Percentiles rank a stretch among this genome's conserved stretches.
Evolutionary conservation across 2,329 filamentous ascomycete genomes (phyloP).

Genomic region (Nakataea oryzae): DNA sequence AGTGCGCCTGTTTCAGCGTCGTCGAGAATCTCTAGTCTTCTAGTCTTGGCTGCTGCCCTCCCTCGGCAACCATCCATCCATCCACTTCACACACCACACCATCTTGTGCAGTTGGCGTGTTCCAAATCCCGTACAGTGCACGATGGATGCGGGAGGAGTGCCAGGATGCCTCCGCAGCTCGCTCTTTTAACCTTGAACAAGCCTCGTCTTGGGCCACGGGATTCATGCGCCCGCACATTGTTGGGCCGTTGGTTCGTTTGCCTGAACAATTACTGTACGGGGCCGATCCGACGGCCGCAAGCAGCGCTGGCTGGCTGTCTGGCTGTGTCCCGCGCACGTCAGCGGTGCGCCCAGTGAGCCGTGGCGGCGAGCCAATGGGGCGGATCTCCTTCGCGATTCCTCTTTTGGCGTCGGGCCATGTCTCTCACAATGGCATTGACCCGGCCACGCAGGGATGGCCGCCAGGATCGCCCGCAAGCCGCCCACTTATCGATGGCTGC

Average conservation of each 20-base stretch:
- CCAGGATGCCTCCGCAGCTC: background rate
- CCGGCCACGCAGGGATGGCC: background rate
- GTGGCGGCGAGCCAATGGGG: background rate
- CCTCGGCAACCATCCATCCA: background rate
- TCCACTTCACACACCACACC: too few relatives aligned
- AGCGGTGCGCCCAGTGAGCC: background rate
- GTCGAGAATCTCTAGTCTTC: too few relatives aligned
- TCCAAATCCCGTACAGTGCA: background rate
- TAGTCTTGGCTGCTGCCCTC: background rate
- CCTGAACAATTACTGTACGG: background rate
- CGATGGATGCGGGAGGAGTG: background rate
- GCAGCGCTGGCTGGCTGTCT: background rate
- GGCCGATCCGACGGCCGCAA: background rate
- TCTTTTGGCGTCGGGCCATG: background rate
- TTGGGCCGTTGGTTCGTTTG: background rate
- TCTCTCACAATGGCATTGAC: background rate
- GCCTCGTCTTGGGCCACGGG: too few relatives aligned
- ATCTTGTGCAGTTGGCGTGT: background rate
- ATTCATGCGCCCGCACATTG: background rate
- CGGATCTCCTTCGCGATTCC: background rate
- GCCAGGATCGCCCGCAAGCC: too few relatives aligned
- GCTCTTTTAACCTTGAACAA: background rate
- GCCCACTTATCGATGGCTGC: too few relatives aligned
- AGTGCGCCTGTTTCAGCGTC: background rate
- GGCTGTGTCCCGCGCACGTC: background rate